Conservation (phyloP, 768 basidiomycete genomes). For the Auriscalpium microsporum region DNA sequence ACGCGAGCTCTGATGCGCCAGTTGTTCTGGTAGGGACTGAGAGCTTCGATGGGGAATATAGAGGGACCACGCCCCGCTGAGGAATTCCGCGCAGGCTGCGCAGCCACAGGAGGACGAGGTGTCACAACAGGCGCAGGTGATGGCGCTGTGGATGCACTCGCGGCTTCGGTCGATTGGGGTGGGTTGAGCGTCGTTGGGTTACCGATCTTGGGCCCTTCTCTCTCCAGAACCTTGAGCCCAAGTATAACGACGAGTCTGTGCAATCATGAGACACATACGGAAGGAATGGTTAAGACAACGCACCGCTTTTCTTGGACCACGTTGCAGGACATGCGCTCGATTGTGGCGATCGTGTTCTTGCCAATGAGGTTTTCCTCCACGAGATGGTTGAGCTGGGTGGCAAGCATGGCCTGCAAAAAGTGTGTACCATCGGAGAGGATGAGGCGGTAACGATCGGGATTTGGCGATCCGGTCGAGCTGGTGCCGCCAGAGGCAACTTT, state of each 20-base stretch:
- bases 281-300: constrained; percentile 19
- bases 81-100: constrained; percentile 4
- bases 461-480: constrained; percentile 12
- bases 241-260: constrained; percentile 77
- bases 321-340: constrained; percentile 77
- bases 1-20: constrained; percentile 98
- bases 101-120: neutral
- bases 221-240: constrained; percentile 46
- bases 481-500: constrained; percentile 42
- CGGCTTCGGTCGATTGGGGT: constrained; percentile 5
- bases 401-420: constrained; percentile 91
- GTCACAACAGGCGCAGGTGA: constrained; percentile 17
- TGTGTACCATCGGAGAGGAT: constrained; percentile 85
- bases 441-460: constrained; percentile 58
- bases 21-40: constrained; percentile 95
- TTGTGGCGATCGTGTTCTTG: constrained; percentile 58
- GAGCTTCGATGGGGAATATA: constrained; percentile 81
- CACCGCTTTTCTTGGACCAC: constrained; percentile 79
- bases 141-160: constrained; percentile 21
- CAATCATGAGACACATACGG: neutral
- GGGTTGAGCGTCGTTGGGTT: constrained; percentile 33
- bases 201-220: constrained; percentile 66
- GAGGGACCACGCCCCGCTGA: constrained; percentile 21
- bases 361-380: constrained; percentile 54
- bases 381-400: constrained; percentile 78